Percentiles rank a stretch among this genome's conserved stretches.
These are phyloP conservation scores for Tuber melanosporum DNA, from an alignment of 495 filamentous ascomycete species.

Conservation along the genomic window DNA sequence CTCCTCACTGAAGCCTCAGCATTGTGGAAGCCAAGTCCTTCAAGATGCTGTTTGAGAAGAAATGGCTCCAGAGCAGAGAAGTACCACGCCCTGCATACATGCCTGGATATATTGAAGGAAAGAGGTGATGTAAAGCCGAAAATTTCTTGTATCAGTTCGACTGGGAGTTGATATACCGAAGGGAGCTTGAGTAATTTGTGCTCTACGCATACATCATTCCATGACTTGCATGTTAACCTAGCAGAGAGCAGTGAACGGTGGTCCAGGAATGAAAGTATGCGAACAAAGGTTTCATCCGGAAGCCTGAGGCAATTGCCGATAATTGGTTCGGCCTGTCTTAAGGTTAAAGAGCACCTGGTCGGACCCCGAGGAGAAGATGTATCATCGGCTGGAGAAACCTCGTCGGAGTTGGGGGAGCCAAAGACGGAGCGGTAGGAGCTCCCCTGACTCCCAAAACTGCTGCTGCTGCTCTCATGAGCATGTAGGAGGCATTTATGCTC, in stretches of 20 bases:
- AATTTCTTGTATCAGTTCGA: slow-evolving; percentile 59
- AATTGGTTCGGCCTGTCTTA: background rate
- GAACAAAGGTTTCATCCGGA: slow-evolving; percentile 11
- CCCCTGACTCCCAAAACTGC: background rate
- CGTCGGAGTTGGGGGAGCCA: background rate
- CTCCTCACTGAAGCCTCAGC: slow-evolving; percentile 45
- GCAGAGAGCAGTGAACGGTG: slow-evolving; percentile 22
- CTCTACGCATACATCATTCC: slow-evolving; percentile 16
- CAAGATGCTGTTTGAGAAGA: slow-evolving; percentile 51
- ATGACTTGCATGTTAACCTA: slow-evolving; percentile 15
- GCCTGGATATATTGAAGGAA: slow-evolving; percentile 62
- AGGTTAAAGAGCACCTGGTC: background rate
- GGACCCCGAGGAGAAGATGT: background rate
- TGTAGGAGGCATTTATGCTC: background rate
- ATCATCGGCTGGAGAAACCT: background rate
- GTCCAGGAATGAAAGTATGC: slow-evolving; percentile 20
- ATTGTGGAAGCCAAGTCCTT: slow-evolving; percentile 57
- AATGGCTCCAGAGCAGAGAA: slow-evolving; percentile 52
- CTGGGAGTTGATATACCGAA: slow-evolving; percentile 47
- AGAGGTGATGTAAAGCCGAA: slow-evolving; percentile 51
- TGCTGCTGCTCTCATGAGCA: background rate
- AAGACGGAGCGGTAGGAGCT: slow-evolving; percentile 20
- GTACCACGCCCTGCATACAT: slow-evolving; percentile 62
- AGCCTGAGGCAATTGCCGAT: background rate
- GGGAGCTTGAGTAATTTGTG: slow-evolving; percentile 30